phyloP scores from a whole-genome alignment of 768 basidiomycete species.

The Kwoniella dejecticola region DNA sequence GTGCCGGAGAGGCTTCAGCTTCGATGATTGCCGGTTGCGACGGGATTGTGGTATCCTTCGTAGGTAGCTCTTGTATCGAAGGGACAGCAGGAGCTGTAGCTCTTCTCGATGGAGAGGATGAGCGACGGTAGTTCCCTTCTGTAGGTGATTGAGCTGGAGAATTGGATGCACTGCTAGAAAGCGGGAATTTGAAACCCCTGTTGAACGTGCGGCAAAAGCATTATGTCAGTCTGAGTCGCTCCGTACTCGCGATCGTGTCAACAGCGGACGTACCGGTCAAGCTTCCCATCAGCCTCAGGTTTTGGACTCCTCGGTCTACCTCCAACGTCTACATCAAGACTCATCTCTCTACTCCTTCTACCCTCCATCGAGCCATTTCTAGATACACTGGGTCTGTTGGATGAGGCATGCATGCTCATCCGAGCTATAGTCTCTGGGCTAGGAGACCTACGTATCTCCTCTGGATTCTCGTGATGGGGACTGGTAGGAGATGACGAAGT shows the following conservation, averaged over 20 bases:
- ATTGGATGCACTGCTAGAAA: constrained; percentile 19
- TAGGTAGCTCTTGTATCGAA: neutral
- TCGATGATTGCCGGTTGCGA: neutral
- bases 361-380: constrained; percentile 23
- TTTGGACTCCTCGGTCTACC: constrained; percentile 50
- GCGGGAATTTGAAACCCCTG: constrained; percentile 52
- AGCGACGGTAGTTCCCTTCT: neutral
- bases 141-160: constrained; percentile 18
- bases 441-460: constrained; percentile 31
- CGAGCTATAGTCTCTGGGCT: constrained; percentile 53
- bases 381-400: neutral
- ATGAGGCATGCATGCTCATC: constrained; percentile 47
- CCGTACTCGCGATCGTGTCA: too few relatives aligned
- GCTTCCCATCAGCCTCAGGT: constrained; percentile 53
- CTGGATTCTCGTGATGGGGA: constrained; percentile 53
- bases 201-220: too few relatives aligned
- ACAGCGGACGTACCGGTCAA: constrained; percentile 51
- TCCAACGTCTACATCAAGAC: constrained; percentile 20
- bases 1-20: neutral
- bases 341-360: constrained; percentile 29
- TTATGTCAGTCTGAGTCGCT: too few relatives aligned
- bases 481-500: constrained; percentile 46
- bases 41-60: too few relatives aligned
- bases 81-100: constrained; percentile 2
- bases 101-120: constrained; percentile 8